A percentile compares a stretch with the other conserved stretches of the same genome.
These are phyloP conservation scores for Sphagnum fallax DNA, from an alignment of 228 moss, liverwort and hornwort species.

Conservation along the genomic window DNA sequence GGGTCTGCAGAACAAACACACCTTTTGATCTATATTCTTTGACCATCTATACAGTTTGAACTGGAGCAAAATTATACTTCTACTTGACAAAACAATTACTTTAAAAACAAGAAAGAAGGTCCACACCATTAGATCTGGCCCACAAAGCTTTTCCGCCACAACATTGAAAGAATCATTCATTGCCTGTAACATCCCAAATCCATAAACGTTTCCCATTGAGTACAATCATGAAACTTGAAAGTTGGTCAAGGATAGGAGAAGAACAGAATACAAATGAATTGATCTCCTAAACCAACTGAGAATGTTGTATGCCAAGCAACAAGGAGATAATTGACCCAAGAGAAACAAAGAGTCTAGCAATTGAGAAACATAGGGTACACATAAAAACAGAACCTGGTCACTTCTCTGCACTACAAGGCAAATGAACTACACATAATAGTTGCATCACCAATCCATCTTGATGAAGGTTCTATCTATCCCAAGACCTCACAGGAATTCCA, in stretches of 20 bases:
- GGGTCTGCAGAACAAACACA: background rate
- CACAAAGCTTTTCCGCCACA: constrained; percentile 24
- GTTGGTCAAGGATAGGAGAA: too few relatives aligned
- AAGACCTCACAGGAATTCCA: background rate
- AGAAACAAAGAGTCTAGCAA: too few relatives aligned
- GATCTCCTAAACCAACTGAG: too few relatives aligned
- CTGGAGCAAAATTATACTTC: background rate
- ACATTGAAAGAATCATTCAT: constrained; percentile 35
- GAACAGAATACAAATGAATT: too few relatives aligned
- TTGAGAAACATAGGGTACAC: too few relatives aligned
- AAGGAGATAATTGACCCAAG: too few relatives aligned
- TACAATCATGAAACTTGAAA: too few relatives aligned
- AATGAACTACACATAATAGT: background rate
- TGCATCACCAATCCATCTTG: background rate
- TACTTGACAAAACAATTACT: background rate
- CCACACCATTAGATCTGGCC: constrained; percentile 22
- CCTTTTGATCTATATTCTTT: background rate
- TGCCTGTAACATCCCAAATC: constrained; percentile 15
- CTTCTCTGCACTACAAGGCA: background rate
- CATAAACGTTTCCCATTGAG: background rate
- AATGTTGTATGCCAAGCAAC: too few relatives aligned
- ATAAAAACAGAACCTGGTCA: too few relatives aligned
- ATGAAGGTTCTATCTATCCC: background rate
- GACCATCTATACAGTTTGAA: background rate
- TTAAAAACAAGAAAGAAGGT: background rate